phyloP scores from a whole-genome alignment of 1,284 basidiomycete genomes.

The Termitomyces sp. region DNA sequence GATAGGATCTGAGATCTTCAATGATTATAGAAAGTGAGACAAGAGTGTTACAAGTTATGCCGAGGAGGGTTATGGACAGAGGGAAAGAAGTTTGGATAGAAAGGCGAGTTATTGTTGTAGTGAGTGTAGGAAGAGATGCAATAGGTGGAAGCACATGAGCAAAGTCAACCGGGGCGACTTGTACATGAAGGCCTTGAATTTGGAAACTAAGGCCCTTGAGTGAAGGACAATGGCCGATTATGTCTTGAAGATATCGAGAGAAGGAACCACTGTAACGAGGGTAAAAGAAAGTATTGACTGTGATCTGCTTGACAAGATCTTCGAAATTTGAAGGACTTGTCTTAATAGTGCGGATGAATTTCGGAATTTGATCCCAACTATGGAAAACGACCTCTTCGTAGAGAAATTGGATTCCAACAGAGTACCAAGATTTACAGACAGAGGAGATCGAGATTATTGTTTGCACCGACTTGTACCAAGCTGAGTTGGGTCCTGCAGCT shows the following conservation, averaged over 20 bases:
- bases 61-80: no score
- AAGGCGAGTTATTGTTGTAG: no score
- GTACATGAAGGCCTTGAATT: no score
- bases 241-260: neutral
- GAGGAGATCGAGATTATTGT: neutral
- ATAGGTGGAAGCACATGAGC: no score
- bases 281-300: neutral
- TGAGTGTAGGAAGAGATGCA: no score
- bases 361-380: neutral
- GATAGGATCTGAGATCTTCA: no score
- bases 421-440: neutral
- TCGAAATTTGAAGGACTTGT: neutral
- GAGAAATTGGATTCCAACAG: neutral
- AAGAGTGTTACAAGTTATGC: no score
- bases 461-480: neutral
- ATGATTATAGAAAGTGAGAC: no score
- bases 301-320: neutral
- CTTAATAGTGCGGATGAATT: slow-evolving; percentile 1
- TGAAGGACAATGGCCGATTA: neutral
- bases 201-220: neutral
- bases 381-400: neutral
- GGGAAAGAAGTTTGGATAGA: no score
- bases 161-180: no score
- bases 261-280: neutral
- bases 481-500: neutral